Conservation (phyloP, 345 rosid species). For the Balakata baccata region DNA sequence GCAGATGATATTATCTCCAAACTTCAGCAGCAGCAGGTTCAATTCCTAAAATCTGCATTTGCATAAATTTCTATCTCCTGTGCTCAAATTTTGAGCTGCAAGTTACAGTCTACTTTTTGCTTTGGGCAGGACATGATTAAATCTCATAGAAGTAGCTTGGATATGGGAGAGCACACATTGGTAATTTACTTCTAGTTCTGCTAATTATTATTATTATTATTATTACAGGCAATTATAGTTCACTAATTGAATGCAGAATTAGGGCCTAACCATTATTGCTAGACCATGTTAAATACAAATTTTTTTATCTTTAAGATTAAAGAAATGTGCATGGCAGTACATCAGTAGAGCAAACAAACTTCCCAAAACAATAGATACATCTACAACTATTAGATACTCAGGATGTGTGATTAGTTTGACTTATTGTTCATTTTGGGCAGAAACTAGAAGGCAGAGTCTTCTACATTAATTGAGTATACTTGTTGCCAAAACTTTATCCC, state of each 20-base stretch:
- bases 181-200: constrained; percentile 32
- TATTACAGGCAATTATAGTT: background rate
- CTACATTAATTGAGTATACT: background rate
- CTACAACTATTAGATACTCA: background rate
- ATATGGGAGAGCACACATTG: constrained; percentile 32
- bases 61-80: constrained; percentile 9
- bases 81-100: background rate
- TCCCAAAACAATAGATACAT: background rate
- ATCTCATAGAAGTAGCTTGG: constrained; percentile 21
- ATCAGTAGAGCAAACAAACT: background rate
- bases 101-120: constrained; percentile 9
- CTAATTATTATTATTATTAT: no score
- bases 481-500: background rate
- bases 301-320: background rate
- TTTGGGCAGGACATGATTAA: constrained; percentile 55
- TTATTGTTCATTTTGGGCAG: background rate
- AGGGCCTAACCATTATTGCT: background rate
- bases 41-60: constrained; percentile 7
- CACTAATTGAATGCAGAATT: background rate
- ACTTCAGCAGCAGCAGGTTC: constrained; percentile 61
- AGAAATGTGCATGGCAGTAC: background rate
- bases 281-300: background rate
- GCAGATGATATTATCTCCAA: constrained; percentile 41
- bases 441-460: background rate
- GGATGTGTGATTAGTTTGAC: background rate